phyloP scores from a whole-genome alignment of 352 stramenopile genomes.

The Plasmopara halstedii region DNA sequence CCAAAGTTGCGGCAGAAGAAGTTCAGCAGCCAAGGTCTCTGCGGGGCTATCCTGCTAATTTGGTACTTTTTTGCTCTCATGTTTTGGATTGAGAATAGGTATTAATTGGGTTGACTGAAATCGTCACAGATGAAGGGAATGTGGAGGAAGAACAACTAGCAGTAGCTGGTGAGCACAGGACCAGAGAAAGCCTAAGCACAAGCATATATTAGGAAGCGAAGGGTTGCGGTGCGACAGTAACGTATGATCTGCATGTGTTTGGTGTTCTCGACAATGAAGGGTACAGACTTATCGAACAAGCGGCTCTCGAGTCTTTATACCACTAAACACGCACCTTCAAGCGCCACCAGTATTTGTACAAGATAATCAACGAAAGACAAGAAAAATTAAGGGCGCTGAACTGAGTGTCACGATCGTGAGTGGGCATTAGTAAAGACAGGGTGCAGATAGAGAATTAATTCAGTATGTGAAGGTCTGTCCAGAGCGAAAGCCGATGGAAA shows the following conservation, averaged over 20 bases:
- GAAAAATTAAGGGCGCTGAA: constrained; percentile 23
- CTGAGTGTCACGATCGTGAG: constrained; percentile 7
- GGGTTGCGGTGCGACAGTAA: constrained; percentile 31
- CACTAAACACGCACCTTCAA: constrained; percentile 15
- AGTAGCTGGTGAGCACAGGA: constrained; percentile 2
- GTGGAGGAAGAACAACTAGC: constrained; percentile 77
- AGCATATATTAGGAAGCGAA: constrained; percentile 17
- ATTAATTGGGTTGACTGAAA: constrained; percentile 9
- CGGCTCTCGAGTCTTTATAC: constrained; percentile 18
- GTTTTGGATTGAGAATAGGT: background rate
- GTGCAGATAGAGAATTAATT: constrained; percentile 26
- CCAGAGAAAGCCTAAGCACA: constrained; percentile 2
- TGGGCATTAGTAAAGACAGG: constrained; percentile 4
- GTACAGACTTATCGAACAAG: constrained; percentile 14
- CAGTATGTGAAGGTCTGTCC: constrained; percentile 6
- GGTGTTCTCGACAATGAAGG: constrained; percentile 30
- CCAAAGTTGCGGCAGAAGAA: constrained; percentile 27
- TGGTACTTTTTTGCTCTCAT: constrained; percentile 21
- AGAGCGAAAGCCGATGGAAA: constrained; percentile 26
- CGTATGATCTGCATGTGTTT: constrained; percentile 39
- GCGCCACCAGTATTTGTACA: constrained; percentile 34
- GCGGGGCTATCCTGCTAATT: constrained; percentile 30
- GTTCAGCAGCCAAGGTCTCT: constrained; percentile 23
- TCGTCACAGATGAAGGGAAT: constrained; percentile 63
- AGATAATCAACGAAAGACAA: constrained; percentile 33